phyloP scores from a whole-genome alignment of 1,284 basidiomycete genomes.

The Waitea zeae region DNA sequence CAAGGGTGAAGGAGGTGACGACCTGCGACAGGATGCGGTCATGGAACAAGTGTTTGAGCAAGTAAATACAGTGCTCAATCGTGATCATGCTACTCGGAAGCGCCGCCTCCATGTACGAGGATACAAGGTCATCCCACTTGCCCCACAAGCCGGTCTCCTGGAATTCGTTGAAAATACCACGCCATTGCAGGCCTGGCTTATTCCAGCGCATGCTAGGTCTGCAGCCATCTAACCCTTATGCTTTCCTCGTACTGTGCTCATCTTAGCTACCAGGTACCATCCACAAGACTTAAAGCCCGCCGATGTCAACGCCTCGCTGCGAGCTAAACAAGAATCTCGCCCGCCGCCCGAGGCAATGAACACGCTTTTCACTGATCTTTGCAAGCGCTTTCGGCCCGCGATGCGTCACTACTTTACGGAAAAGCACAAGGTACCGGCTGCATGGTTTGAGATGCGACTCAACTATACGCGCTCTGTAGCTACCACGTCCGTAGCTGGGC shows the following conservation, averaged over 20 bases:
- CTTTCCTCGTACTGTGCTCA: no score
- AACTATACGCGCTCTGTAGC: constrained; percentile 87
- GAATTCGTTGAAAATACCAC: constrained; percentile 83
- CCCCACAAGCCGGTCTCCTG: constrained; percentile 68
- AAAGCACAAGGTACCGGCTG: constrained; percentile 69
- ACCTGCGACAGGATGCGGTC: constrained; percentile 91
- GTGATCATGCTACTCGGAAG: constrained; percentile 60
- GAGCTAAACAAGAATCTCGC: constrained; percentile 13
- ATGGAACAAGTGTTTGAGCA: constrained; percentile 97
- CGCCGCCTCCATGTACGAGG: constrained; percentile 65
- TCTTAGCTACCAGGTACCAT: constrained; percentile 26
- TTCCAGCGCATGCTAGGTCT: constrained; percentile 41
- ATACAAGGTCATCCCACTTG: constrained; percentile 83
- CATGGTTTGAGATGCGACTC: constrained; percentile 89
- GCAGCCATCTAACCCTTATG: constrained; percentile 8
- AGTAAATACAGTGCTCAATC: constrained; percentile 63
- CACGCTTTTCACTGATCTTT: constrained; percentile 32
- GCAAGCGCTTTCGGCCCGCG: constrained; percentile 58
- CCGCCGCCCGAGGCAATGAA: constrained; percentile 19
- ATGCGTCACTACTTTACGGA: constrained; percentile 94
- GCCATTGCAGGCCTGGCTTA: constrained; percentile 51
- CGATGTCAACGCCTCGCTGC: constrained; percentile 10
- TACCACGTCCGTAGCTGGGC: constrained; percentile 87
- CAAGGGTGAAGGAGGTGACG: constrained; percentile 82
- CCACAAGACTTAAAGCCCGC: constrained; percentile 15